Base-by-base conservation (phyloP, 75 land plant genomes). In the Pinus taeda region DNA sequence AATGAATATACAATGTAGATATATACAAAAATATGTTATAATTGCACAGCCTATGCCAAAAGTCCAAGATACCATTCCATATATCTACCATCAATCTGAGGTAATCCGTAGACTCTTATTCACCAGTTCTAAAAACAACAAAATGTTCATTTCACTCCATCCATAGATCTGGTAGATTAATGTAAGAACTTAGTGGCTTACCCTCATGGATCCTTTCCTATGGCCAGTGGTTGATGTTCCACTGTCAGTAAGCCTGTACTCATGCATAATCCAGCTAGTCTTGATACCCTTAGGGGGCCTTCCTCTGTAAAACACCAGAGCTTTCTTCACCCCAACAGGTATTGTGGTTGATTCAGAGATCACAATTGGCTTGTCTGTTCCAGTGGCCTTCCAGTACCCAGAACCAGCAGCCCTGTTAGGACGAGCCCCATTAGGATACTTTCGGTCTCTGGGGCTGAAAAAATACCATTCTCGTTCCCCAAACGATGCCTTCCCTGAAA, bases 231-330 rank as follows among this genome's bases (percentile, higher is more conserved):
- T 58, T 3, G 66, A 29, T 18, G 82, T 17, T 17, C 76, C 60
- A 9, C n/a, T 29, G 12, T 82, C 84, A 9, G 78, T 74, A 42
- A 83, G 36, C 0, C 85, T 79, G 49, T 81, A 83, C 78, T 83
- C 85, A 4, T 83, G 85, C 85, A 83, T 80, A 17, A 83, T 81
- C 85, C 85, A 83, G 84, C 82, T 81, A 42, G 85, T 83, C 72
- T 83, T 83, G 22, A 81, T 26, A 4, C 83, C 85, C 59, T 83
- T 83, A 36, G 85, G 83, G 0, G 85, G 78, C 17, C 78, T 80
- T 49, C 85, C 85, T 42, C 76, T 76, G 84, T 83, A 83, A 69
- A 83, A 83, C n/a, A 83, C 85, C 45, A 83, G 37, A 57, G 85
- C 85, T 57, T 81, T 83, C 66, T 83, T 83, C 73, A 83, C 83